Conservation (phyloP, 202 grass and related monocot genomes). For the Digitaria exilis region DNA sequence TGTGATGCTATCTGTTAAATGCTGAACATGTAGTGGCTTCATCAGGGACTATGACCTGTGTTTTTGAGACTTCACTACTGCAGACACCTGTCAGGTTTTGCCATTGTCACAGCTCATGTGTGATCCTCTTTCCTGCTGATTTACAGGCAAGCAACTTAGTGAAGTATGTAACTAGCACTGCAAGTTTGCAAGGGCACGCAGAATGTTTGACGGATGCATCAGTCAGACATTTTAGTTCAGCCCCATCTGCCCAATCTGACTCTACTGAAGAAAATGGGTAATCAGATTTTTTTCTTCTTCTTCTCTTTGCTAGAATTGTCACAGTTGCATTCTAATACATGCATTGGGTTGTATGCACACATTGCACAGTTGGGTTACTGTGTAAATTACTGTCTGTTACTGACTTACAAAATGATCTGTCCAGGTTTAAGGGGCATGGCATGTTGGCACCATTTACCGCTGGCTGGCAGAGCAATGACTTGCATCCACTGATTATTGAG, state of each 20-base stretch:
- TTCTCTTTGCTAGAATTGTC: neutral
- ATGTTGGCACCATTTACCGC: constrained; percentile 98
- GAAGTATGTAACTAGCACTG: constrained; percentile 50
- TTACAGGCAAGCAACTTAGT: constrained; percentile 57
- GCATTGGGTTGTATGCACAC: neutral
- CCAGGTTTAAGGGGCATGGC: constrained; percentile 88
- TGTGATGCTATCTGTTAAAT: neutral
- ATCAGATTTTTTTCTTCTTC: neutral
- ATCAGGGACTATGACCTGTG: neutral
- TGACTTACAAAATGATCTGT: constrained; percentile 19
- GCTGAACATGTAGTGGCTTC: neutral
- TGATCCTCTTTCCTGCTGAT: constrained; percentile 9
- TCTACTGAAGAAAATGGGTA: constrained; percentile 81
- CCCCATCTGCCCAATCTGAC: constrained; percentile 47
- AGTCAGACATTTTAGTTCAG: constrained; percentile 65
- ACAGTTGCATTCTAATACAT: constrained; percentile 5
- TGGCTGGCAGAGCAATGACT: constrained; percentile 86
- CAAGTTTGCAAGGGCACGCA: constrained; percentile 41
- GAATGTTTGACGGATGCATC: constrained; percentile 35
- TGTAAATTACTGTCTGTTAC: neutral
- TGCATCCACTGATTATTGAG: constrained; percentile 80
- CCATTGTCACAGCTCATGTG: neutral
- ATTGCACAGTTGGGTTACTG: neutral
- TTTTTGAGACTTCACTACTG: neutral
- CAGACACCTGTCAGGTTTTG: neutral